A percentile compares a stretch with the other conserved stretches of the same genome.
phyloP scores from a whole-genome alignment of 495 filamentous ascomycete species.

The Alectoria sarmentosa region DNA sequence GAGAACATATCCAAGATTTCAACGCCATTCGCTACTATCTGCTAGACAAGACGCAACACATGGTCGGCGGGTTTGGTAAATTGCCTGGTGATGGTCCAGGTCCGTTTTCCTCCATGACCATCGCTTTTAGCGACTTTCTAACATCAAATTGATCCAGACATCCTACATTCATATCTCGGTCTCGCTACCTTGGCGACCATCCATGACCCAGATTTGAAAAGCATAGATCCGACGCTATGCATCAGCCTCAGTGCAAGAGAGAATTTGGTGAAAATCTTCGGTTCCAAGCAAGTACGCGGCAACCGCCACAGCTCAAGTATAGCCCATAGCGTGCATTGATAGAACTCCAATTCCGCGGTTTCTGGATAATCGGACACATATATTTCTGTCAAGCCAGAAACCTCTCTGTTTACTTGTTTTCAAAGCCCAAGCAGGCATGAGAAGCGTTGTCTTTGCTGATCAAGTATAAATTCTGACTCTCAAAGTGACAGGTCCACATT shows the following conservation, averaged over 20 bases:
- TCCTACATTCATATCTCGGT: conserved; percentile 86
- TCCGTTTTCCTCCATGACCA: conserved; percentile 29
- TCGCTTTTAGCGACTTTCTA: conserved; percentile 12
- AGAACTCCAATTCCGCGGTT: background rate
- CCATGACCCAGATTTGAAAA: conserved; percentile 51
- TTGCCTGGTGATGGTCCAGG: conserved; percentile 67
- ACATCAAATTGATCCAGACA: conserved; percentile 42
- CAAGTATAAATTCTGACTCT: background rate
- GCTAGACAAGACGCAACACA: conserved; percentile 81
- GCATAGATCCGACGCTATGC: conserved; percentile 64
- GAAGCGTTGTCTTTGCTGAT: too few relatives aligned
- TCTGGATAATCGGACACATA: background rate
- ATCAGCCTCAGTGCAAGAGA: conserved; percentile 45
- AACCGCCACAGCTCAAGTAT: background rate
- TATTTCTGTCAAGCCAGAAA: background rate
- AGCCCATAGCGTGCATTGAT: background rate
- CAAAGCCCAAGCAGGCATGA: background rate
- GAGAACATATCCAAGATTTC: conserved; percentile 51
- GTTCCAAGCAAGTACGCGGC: background rate
- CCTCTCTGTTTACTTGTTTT: background rate
- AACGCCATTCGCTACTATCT: conserved; percentile 65
- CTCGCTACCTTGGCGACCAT: conserved; percentile 68
- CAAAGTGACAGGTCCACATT: background rate
- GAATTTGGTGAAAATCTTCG: conserved; percentile 32
- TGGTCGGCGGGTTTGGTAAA: conserved; percentile 87